phyloP scores from a whole-genome alignment of 1,284 basidiomycete species.

The Melampsora abietis-canadensis region DNA sequence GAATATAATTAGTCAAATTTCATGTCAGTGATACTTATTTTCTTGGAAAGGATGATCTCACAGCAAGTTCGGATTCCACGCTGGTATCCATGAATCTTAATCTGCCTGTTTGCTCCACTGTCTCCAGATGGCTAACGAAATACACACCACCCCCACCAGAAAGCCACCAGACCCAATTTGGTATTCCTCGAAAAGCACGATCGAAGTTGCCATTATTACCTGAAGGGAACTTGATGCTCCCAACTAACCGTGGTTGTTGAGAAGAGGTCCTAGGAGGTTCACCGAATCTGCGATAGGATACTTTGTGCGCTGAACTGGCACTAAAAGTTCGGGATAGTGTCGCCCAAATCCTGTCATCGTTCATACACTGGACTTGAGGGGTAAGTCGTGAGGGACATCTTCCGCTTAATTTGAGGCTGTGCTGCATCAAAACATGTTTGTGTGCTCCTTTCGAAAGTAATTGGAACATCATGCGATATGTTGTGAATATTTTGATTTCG shows the following conservation, averaged over 20 bases:
- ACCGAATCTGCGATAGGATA: not conserved
- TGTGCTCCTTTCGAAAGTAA: no score
- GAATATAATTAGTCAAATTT: not conserved
- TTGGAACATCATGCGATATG: no score
- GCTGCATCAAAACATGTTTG: no score
- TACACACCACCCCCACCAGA: conserved; percentile 48
- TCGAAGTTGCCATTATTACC: not conserved
- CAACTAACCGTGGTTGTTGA: not conserved
- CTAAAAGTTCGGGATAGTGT: not conserved
- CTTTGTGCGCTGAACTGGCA: not conserved
- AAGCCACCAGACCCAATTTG: conserved; percentile 43
- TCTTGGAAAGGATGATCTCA: not conserved
- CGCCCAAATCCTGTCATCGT: no score
- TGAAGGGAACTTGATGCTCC: not conserved
- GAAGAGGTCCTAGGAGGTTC: conserved; percentile 4
- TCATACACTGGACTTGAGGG: no score
- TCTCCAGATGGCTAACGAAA: conserved; percentile 51
- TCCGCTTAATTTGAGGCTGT: no score
- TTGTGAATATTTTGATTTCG: no score
- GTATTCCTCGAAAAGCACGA: conserved; percentile 6
- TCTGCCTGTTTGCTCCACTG: conserved; percentile 51
- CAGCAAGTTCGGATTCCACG: conserved; percentile 47
- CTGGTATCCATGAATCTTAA: conserved; percentile 52
- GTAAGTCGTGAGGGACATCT: no score
- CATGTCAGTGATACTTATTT: not conserved